These are phyloP conservation scores for Zygoascus hellenicus DNA, from an alignment of 1,139 yeast species.

Conservation along the genomic window DNA sequence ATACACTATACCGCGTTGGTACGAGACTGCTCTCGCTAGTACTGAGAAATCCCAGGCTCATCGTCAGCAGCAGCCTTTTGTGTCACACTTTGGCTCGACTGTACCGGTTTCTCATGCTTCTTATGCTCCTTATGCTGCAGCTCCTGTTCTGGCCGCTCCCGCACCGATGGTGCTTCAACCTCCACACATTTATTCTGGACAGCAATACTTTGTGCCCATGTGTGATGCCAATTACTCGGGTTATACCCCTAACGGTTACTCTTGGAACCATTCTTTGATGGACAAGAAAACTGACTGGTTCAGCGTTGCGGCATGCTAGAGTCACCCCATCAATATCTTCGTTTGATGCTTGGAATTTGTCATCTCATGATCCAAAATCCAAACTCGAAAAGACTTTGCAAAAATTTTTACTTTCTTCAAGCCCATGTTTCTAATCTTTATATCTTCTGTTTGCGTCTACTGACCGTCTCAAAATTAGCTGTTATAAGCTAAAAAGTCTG, in stretches of 20 bases:
- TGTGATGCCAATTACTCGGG: constrained; percentile 1
- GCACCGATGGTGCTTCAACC: constrained; percentile 8
- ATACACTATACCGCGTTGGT: constrained; percentile 26
- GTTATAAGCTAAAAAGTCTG: not conserved
- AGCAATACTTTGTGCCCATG: constrained; percentile 1
- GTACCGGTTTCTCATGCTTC: constrained; percentile 1
- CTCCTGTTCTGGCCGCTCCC: constrained; percentile 4
- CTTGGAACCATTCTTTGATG: constrained; percentile 7
- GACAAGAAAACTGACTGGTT: constrained; percentile 11
- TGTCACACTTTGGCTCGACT: constrained; percentile 8
- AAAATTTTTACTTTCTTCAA: not conserved
- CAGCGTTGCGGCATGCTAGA: constrained; percentile 10
- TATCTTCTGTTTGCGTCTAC: too few species aligned
- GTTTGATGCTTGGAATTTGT: too few species aligned
- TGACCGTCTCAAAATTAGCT: too few species aligned
- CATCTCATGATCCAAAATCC: not conserved
- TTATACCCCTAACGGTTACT: constrained; percentile 2
- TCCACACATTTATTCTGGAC: constrained; percentile 5
- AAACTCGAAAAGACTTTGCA: too few species aligned
- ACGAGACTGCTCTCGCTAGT: constrained; percentile 17
- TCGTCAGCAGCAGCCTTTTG: constrained; percentile 4
- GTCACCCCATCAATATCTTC: too few species aligned
- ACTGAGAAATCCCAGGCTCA: constrained; percentile 1
- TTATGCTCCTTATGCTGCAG: not conserved
- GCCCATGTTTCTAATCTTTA: not conserved